phyloP scores from a whole-genome alignment of 768 basidiomycete species.

The Amanita exitialis region DNA sequence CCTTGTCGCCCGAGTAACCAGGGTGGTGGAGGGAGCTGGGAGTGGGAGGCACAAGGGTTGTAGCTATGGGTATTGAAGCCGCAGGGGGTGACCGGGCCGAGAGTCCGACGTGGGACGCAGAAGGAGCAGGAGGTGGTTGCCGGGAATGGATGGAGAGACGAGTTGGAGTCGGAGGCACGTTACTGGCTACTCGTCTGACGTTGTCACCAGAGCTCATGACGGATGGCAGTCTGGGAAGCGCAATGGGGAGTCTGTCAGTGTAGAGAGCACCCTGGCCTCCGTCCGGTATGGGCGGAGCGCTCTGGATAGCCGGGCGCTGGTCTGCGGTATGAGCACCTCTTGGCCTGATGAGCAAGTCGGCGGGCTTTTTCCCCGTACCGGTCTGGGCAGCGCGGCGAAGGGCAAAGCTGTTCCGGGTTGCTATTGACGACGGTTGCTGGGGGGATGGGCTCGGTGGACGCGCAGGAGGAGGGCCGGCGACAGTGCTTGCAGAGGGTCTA shows the following conservation, averaged over 20 bases:
- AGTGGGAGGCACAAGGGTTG: slow-evolving; percentile 56
- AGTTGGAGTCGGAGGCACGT: slow-evolving; percentile 68
- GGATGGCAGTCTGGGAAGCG: slow-evolving; percentile 54
- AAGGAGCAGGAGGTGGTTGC: slow-evolving; percentile 12
- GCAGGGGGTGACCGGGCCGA: slow-evolving; percentile 41
- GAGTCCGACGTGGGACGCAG: slow-evolving; percentile 19
- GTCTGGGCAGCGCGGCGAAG: slow-evolving; percentile 60
- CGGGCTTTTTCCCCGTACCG: slow-evolving; percentile 57
- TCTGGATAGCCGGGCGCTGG: slow-evolving; percentile 62
- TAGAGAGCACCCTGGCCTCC: slow-evolving; percentile 32
- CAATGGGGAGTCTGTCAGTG: slow-evolving; percentile 46
- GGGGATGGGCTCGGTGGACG: slow-evolving; percentile 25
- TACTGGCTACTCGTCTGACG: slow-evolving; percentile 39
- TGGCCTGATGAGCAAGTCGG: slow-evolving; percentile 72
- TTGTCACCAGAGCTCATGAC: slow-evolving; percentile 32
- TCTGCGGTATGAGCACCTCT: slow-evolving; percentile 44
- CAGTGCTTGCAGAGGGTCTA: slow-evolving; percentile 16
- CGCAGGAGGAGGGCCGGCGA: slow-evolving; percentile 12
- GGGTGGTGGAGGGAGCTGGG: slow-evolving; percentile 57
- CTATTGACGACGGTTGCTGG: slow-evolving; percentile 15
- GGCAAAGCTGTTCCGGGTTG: slow-evolving; percentile 49
- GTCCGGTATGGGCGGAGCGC: slow-evolving; percentile 61
- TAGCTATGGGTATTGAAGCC: slow-evolving; percentile 59
- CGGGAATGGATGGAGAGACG: slow-evolving; percentile 39
- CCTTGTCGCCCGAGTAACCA: slow-evolving; percentile 52